These are phyloP conservation scores for Trifolium repens DNA, from an alignment of 306 rosid genomes.

Conservation along the genomic window DNA sequence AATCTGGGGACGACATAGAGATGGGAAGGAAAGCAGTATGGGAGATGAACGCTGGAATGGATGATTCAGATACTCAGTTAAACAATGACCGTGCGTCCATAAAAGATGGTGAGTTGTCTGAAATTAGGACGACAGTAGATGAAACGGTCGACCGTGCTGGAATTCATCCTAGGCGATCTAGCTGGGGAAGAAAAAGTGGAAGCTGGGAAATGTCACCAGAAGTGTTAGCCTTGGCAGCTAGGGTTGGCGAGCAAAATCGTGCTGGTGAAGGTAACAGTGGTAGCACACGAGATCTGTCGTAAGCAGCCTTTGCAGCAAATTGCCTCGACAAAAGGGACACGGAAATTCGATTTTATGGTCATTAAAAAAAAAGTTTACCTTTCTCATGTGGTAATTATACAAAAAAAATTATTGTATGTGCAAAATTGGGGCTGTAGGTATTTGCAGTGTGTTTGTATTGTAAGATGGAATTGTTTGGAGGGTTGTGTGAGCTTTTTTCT, in stretches of 20 bases:
- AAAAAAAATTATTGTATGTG: conserved; percentile 55
- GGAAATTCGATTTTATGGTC: conserved; percentile 45
- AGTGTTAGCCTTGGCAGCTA: conserved; percentile 89
- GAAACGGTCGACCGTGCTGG: conserved; percentile 66
- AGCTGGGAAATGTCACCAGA: conserved; percentile 99
- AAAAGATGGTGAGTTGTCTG: conserved; percentile 86
- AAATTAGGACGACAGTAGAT: conserved; percentile 71
- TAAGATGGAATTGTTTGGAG: conserved; percentile 69
- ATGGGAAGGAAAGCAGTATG: conserved; percentile 97
- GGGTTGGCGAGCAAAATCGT: conserved; percentile 80
- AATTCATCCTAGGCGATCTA: conserved; percentile 86
- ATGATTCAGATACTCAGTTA: conserved; percentile 64
- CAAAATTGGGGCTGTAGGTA: conserved; percentile 48
- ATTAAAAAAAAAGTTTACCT: conserved; percentile 28
- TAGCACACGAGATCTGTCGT: conserved; percentile 44
- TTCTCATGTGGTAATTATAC: conserved; percentile 44
- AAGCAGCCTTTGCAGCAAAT: conserved; percentile 35
- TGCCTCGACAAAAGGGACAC: conserved; percentile 15
- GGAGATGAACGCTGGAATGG: conserved; percentile 71
- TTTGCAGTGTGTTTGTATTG: conserved; percentile 55
- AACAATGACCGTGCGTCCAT: conserved; percentile 65
- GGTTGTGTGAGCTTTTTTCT: conserved; percentile 57
- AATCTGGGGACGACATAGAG: conserved; percentile 87
- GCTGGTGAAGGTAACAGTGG: conserved; percentile 68
- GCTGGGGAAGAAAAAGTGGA: conserved; percentile 99